Base-by-base conservation (phyloP, 1,284 basidiomycete species). In the Marasmius fiardii region DNA sequence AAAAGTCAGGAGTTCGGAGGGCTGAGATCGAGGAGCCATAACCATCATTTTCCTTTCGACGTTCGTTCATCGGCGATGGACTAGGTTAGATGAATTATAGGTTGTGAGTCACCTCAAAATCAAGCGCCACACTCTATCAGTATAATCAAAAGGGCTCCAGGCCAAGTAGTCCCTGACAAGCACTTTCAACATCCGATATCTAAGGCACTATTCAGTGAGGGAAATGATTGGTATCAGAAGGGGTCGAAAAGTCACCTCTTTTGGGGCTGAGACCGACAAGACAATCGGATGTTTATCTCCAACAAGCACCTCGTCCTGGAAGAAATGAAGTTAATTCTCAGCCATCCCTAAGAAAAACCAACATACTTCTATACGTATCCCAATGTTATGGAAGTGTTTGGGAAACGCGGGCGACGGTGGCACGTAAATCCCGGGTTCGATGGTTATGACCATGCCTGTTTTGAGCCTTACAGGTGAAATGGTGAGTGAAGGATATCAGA, bases 381-480 rank as follows among this genome's bases (percentile, higher is more conserved):
- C 93, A 24, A 95, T 81, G 59, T 93, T 90, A 63, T 95, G 93
- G 71, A 93, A 98, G 55, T 83, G 82, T 61, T 82, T 87, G 0
- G 95, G 95, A 70, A 92, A 97, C 43, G 81, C 74, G 1, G 85
- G 65, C 20, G 82, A 79, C 1, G 86, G 82, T 2, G 95, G 95
- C 20, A 98, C 92, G 65, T 95, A 97, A 37, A 93, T 78, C 1
- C 89, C 88, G 60, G 90, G 90, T 63, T 92, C 90, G 56, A 92
- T 83, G 4, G 93, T 96, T 45, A 97, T 83, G 6, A 96, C 92
- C 83, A 93, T 95, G 1, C 93, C 93, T 8, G 77, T 77, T 61
- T 83, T 79, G 52, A 95, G 68, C 33, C 88, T 78, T 21, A n/a
- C 6, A n/a, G 18, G 8, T 14, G 16, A 12, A n/a, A 26, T 12